A percentile compares a stretch with the other conserved stretches of the same genome.
Conservation (phyloP, 768 basidiomycete genomes). For the Pisolithus sp. region DNA sequence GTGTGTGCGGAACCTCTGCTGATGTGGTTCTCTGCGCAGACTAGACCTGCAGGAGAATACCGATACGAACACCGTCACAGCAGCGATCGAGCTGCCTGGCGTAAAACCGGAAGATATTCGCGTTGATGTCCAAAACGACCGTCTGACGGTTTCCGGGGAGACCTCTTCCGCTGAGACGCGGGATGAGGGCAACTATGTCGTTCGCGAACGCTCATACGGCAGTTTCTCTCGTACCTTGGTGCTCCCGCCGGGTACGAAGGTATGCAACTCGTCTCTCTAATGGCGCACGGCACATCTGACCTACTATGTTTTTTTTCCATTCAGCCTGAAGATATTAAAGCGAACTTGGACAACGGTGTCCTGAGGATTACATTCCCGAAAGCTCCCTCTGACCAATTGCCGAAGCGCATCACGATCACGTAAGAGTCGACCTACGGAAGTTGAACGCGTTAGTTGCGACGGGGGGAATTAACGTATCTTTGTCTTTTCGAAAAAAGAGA, state of each 20-base stretch:
- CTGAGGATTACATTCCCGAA: constrained; percentile 51
- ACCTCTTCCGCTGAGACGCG: constrained; percentile 26
- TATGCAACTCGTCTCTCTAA: constrained; percentile 9
- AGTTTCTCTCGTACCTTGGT: constrained; percentile 43
- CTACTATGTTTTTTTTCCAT: not conserved
- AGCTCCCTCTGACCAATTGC: constrained; percentile 32
- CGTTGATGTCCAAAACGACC: constrained; percentile 46
- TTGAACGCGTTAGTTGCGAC: too few species aligned
- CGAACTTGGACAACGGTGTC: constrained; percentile 47
- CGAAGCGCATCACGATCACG: constrained; percentile 37
- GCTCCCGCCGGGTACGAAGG: constrained; percentile 45
- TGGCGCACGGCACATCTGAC: not conserved
- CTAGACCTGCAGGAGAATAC: constrained; percentile 51
- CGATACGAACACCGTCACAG: constrained; percentile 43
- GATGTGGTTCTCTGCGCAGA: constrained; percentile 21
- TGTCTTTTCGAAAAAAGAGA: too few species aligned
- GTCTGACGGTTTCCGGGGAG: constrained; percentile 49
- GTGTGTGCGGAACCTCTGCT: not conserved
- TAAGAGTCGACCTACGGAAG: constrained; percentile 1
- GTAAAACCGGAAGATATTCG: constrained; percentile 43
- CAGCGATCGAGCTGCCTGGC: constrained; percentile 55
- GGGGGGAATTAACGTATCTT: too few species aligned
- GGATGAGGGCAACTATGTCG: constrained; percentile 29
- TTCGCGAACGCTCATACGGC: constrained; percentile 43
- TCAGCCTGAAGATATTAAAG: constrained; percentile 32